Conservation (phyloP, 2,329 filamentous ascomycete species). For the Chalaropsis ovoidea region DNA sequence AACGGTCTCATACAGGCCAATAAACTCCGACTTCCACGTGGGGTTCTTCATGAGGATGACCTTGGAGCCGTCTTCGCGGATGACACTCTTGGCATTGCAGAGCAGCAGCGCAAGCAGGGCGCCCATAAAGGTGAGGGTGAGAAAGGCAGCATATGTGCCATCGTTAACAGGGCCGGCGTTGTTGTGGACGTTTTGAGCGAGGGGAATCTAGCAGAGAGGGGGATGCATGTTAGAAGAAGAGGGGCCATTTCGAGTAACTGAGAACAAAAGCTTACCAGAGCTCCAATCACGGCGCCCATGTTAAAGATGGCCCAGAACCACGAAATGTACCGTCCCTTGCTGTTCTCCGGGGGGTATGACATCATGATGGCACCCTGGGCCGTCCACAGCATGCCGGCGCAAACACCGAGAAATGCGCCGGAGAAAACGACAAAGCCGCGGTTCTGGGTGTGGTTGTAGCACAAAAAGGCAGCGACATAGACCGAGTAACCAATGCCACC, state of each 20-base stretch:
- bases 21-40: conserved; percentile 68
- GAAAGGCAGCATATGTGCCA: conserved; percentile 80
- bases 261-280: conserved; percentile 38
- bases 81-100: conserved; percentile 59
- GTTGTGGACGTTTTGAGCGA: conserved; percentile 59
- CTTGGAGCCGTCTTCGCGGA: conserved; percentile 65
- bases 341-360: conserved; percentile 69
- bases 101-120: conserved; percentile 60
- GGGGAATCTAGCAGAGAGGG: conserved; percentile 44
- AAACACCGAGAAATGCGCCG: conserved; percentile 65
- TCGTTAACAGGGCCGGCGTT: conserved; percentile 48
- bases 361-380: conserved; percentile 83
- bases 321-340: conserved; percentile 81
- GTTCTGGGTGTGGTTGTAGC: conserved; percentile 58
- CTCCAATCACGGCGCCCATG: conserved; percentile 76
- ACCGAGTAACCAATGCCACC: conserved; percentile 69
- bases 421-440: conserved; percentile 65
- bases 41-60: conserved; percentile 88
- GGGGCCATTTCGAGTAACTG: not conserved
- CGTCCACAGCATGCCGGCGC: conserved; percentile 71
- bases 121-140: conserved; percentile 68
- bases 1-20: conserved; percentile 66
- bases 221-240: conserved; percentile 16
- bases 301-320: conserved; percentile 97
- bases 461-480: conserved; percentile 61